Base-by-base conservation (phyloP, 2,329 filamentous ascomycete species). In the Sarocladium kiliense region DNA sequence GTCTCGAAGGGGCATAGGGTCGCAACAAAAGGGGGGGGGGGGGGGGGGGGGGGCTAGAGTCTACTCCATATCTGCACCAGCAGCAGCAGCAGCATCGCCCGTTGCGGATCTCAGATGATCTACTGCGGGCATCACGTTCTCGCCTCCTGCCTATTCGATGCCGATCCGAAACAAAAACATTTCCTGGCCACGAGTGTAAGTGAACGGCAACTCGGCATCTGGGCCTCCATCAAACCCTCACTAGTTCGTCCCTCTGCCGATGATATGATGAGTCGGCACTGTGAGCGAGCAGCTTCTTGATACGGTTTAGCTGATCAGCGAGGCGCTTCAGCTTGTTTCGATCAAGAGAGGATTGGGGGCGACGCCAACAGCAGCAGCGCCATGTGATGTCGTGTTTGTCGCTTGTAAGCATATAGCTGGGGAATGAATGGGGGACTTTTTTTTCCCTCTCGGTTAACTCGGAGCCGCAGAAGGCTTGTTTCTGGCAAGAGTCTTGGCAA, bases 131-230 rank as follows among this genome's bases (percentile, higher is more conserved):
- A 49, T 7, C 44, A 21, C 10, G 23, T 32, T 27, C 30, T 27
- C n/a, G 23, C 30, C 47, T 51, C 47, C 47, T 51, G 47, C 47
- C 47, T 51, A 51, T 11, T 51, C 27, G 7, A 51, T 34, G 47
- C 47, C 3, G 16, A 34, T 14, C 27, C 4, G 27, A 51, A 34
- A 14, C n/a, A 11, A 12, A 32, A 49, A n/a, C 23, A 19, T n/a
- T 11, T 49, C 23, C 6, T 5, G 18, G 9, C 37, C 37, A 30
- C n/a, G 23, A 11, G 14, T 49, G 44, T 49, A 12, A 49, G 26
- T 27, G 47, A 16, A 51, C 47, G 47, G 47, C 47, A 51, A 36
- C 47, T 51, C 47, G 47, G 47, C 47, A 51, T 25, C 30, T 16
- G 10, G 18, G n/a, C 11, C 47, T n/a, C 44, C 23, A 16, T 23